phyloP scores from a whole-genome alignment of 371 early-diverging fungal species.

The Haplosporangium sp. region DNA sequence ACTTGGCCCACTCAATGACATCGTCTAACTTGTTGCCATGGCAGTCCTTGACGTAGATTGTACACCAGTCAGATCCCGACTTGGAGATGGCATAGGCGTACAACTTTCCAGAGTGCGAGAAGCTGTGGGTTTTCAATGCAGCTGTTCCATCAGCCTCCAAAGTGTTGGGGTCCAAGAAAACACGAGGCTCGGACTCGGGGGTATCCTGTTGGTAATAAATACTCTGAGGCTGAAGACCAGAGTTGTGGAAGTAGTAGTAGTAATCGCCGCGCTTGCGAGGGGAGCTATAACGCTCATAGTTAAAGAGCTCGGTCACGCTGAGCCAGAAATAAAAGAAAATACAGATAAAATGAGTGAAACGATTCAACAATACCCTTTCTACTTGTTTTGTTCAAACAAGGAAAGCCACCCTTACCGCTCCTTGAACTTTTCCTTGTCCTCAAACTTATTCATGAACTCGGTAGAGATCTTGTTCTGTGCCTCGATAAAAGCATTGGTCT shows the following conservation, averaged over 20 bases:
- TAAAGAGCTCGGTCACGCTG: slow-evolving; percentile 27
- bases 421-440: slow-evolving; percentile 51
- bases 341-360: background rate
- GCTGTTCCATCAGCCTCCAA: slow-evolving; percentile 55
- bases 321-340: background rate
- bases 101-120: slow-evolving; percentile 65
- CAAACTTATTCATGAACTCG: slow-evolving; percentile 53
- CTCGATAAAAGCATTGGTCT: slow-evolving; percentile 60
- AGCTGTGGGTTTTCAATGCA: slow-evolving; percentile 57
- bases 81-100: slow-evolving; percentile 62
- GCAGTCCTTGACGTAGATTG: slow-evolving; percentile 59
- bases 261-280: slow-evolving; percentile 67
- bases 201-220: slow-evolving; percentile 61
- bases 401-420: slow-evolving; percentile 33
- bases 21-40: slow-evolving; percentile 55
- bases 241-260: slow-evolving; percentile 75
- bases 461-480: slow-evolving; percentile 54
- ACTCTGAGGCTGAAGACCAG: slow-evolving; percentile 73
- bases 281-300: slow-evolving; percentile 62
- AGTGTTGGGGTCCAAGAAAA: slow-evolving; percentile 61
- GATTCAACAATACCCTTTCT: background rate
- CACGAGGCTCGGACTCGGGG: slow-evolving; percentile 52
- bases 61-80: slow-evolving; percentile 75
- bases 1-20: slow-evolving; percentile 67
- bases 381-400: no score